Evolutionary conservation across 495 filamentous ascomycete species (phyloP).

Genomic region (Penicillium pancosmium): DNA sequence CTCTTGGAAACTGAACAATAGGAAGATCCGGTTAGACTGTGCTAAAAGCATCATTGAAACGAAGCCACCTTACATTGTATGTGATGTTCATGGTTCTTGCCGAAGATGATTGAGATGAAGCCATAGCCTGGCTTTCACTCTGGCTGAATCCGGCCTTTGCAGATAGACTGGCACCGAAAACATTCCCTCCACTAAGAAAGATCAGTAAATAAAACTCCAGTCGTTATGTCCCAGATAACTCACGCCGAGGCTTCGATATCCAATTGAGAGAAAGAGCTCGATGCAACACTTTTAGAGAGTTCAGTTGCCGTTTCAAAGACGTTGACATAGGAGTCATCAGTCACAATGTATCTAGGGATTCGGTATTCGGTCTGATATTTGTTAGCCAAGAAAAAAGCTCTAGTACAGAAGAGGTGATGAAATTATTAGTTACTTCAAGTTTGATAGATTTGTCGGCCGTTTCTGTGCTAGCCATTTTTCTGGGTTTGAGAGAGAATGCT

Average conservation of each 20-base stretch:
- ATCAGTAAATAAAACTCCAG: no score
- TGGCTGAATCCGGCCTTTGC: conserved; percentile 1
- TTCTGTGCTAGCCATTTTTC: background rate
- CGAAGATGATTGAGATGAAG: background rate
- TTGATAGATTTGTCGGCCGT: background rate
- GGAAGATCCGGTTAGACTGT: background rate
- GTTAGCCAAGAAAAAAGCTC: background rate
- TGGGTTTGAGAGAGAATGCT: background rate
- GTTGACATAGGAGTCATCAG: conserved; percentile 10
- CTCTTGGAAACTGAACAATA: conserved; percentile 1
- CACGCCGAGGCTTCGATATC: conserved; percentile 6
- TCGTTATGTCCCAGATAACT: background rate
- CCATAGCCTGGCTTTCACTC: conserved; percentile 3
- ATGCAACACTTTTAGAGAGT: background rate
- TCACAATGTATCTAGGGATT: conserved; percentile 2
- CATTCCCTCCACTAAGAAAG: background rate
- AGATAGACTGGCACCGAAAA: conserved; percentile 2
- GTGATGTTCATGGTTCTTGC: conserved; percentile 10
- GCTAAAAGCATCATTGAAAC: background rate
- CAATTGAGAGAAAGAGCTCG: conserved; percentile 1
- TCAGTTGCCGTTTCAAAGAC: conserved; percentile 3
- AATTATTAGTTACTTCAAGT: background rate
- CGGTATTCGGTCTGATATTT: background rate
- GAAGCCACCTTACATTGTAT: conserved; percentile 1
- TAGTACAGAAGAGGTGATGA: no score